A percentile compares a stretch with the other conserved stretches of the same genome.
Evolutionary conservation across 2,329 filamentous ascomycete genomes (phyloP).

Genomic region (Rutstroemia sp.): DNA sequence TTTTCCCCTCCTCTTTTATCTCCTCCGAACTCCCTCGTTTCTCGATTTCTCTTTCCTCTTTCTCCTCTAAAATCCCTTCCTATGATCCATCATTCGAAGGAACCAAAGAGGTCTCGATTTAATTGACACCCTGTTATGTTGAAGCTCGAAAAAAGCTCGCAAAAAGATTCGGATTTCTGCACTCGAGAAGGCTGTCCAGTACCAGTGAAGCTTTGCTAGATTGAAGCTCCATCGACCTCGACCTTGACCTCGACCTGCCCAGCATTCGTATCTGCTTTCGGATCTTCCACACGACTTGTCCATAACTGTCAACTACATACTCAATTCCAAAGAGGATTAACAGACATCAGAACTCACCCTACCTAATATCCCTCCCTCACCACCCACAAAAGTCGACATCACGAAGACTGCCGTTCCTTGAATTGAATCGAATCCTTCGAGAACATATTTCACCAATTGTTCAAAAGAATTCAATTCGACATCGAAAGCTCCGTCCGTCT

Average conservation of each 20-base stretch:
- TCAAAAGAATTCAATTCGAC: not conserved
- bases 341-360: constrained; percentile 7
- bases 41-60: constrained; percentile 1
- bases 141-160: constrained; percentile 8
- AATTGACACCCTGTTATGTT: constrained; percentile 14
- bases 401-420: constrained; percentile 2
- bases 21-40: not conserved
- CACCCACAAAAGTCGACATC: not conserved
- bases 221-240: not conserved
- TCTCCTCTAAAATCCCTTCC: not conserved
- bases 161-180: not conserved
- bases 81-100: constrained; percentile 1
- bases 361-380: not conserved
- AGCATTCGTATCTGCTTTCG: constrained; percentile 12
- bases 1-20: not conserved
- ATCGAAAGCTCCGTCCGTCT: not conserved
- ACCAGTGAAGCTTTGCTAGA: not conserved
- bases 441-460: not conserved
- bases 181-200: constrained; percentile 4
- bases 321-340: constrained; percentile 10
- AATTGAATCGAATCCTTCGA: not conserved
- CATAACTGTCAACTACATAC: constrained; percentile 21
- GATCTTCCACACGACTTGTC: constrained; percentile 15
- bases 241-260: not conserved
- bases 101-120: constrained; percentile 4